Base-by-base conservation (phyloP, 495 filamentous ascomycete genomes). In the Aspergillus steynii region DNA sequence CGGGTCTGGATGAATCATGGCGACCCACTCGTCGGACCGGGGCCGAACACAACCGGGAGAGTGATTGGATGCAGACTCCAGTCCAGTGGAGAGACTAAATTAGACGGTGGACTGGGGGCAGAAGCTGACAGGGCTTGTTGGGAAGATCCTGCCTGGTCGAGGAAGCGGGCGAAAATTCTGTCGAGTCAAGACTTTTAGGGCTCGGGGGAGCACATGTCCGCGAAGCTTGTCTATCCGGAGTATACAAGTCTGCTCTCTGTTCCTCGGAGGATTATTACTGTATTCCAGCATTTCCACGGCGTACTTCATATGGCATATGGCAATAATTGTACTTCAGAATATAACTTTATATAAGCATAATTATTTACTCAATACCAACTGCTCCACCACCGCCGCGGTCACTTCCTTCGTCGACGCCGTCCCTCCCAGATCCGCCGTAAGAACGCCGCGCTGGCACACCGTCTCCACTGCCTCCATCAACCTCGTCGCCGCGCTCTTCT, bases 371-470 rank as follows among this genome's bases (percentile, higher is more conserved):
- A 27, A 27, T 31, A 72, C 78, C 63, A 88, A 82, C 72, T 87
- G 83, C 25, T 71, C 74, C 59, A 86, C 84, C 20, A 89, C 82
- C 5, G 83, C 85, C n/a, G 81, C 73, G 1, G 86, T 88, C 28
- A 89, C 85, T 56, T 85, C 80, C 62, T 77, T 76, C 0, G 87
- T 89, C 3, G 65, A 80, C 5, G 73, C 77, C 4, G 67, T 70
- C 0, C 87, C 87, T 45, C 83, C 85, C 56, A 89, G 71, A 71
- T 89, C 87, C 37, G 67, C 74, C n/a, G 87, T 89, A 42, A 79
- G 77, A n/a, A 86, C 70, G 0, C 85, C 83, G 28, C 65, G 66
- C 61, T 85, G 86, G 47, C 78, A 82, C 27, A 88, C 86, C 59
- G 81, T 82, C 71, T 89, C 85, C 8, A 90, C 81, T 47, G 76